phyloP scores from a whole-genome alignment of 352 stramenopile species.

The Phytophthora megakarya region DNA sequence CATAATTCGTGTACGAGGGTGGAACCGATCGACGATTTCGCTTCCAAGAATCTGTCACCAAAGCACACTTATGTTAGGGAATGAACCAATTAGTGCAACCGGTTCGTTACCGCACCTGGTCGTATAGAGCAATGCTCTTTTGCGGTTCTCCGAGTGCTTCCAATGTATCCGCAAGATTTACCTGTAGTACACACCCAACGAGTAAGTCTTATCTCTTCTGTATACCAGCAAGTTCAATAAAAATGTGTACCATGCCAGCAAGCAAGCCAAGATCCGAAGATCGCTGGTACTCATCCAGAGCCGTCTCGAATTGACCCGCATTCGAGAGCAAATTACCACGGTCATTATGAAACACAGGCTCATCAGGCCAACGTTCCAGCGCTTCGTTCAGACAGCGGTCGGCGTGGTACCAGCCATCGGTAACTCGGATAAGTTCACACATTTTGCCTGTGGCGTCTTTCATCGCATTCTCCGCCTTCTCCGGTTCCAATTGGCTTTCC shows the following conservation, averaged over 20 bases:
- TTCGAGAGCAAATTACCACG: slow-evolving; percentile 59
- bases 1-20: slow-evolving; percentile 45
- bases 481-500: slow-evolving; percentile 18
- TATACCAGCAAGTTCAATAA: not conserved
- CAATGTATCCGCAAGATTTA: slow-evolving; percentile 57
- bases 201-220: not conserved
- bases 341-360: slow-evolving; percentile 62
- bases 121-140: slow-evolving; percentile 55
- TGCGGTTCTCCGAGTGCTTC: slow-evolving; percentile 66
- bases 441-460: slow-evolving; percentile 47
- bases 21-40: slow-evolving; percentile 23
- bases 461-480: slow-evolving; percentile 33
- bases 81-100: not conserved
- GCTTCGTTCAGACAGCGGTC: slow-evolving; percentile 62
- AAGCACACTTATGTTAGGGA: not conserved
- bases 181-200: slow-evolving; percentile 36
- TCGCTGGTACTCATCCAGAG: slow-evolving; percentile 58
- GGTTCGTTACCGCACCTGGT: slow-evolving; percentile 37
- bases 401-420: slow-evolving; percentile 49
- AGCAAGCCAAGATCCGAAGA: slow-evolving; percentile 49
- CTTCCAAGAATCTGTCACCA: slow-evolving; percentile 37
- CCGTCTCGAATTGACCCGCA: slow-evolving; percentile 59
- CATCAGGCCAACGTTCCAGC: slow-evolving; percentile 53
- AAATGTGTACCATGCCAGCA: slow-evolving; percentile 48
- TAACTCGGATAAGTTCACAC: slow-evolving; percentile 60